Evolutionary conservation across 305 asterid genomes (phyloP).

Genomic region (Fraxinus sp.): DNA sequence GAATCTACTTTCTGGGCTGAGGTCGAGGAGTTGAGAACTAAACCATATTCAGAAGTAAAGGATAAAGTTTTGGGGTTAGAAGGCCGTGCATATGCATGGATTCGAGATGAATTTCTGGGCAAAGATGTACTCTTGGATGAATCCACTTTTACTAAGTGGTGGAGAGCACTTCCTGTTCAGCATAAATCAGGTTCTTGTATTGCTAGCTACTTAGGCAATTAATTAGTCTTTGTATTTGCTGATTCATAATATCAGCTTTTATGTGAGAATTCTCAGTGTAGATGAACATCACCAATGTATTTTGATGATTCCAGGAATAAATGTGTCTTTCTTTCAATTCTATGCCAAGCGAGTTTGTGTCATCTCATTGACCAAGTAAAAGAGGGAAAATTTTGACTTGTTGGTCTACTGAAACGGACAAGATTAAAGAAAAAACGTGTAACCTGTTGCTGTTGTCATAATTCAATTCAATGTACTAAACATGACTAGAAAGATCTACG

Average conservation of each 20-base stretch:
- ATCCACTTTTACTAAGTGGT: conserved; percentile 76
- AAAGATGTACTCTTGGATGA: conserved; percentile 64
- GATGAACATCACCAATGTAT: not conserved
- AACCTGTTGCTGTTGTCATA: not conserved
- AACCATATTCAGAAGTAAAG: conserved; percentile 41
- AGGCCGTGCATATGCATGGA: conserved; percentile 46
- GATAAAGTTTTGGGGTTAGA: conserved; percentile 51
- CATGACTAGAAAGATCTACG: not conserved
- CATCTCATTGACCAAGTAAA: not conserved
- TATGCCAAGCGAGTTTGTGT: not conserved
- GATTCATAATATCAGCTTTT: not conserved
- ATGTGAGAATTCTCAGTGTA: not conserved
- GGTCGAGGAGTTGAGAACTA: conserved; percentile 71
- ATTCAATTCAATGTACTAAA: not conserved
- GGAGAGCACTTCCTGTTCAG: conserved; percentile 64
- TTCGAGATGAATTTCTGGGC: conserved; percentile 35
- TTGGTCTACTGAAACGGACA: not conserved
- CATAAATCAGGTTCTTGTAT: conserved; percentile 51
- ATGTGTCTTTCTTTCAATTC: not conserved
- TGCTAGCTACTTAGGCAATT: conserved; percentile 23
- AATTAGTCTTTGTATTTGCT: not conserved
- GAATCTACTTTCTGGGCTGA: conserved; percentile 89
- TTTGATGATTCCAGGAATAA: not conserved
- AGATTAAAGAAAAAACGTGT: not conserved
- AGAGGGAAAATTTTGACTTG: not conserved